phyloP scores from a whole-genome alignment of 2,329 filamentous ascomycete genomes.

The Hymenoscyphus repandus region DNA sequence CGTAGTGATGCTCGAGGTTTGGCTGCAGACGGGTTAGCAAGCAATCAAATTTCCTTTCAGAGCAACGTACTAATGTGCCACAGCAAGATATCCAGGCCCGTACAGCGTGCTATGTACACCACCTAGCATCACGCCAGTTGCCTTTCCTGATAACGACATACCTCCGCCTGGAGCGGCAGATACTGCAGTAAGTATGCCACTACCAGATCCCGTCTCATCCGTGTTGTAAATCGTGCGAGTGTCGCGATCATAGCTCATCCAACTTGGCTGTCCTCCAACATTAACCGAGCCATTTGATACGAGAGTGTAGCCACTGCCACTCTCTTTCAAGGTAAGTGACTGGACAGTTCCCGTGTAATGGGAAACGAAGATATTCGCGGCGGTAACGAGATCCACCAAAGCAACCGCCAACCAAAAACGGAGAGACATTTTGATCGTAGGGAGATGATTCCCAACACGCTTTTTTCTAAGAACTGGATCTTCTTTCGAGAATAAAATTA shows the following conservation, averaged over 20 bases:
- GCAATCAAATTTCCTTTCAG: background rate
- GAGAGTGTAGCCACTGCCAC: constrained; percentile 11
- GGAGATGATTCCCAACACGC: background rate
- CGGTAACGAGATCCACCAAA: constrained; percentile 7
- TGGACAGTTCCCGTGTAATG: constrained; percentile 41
- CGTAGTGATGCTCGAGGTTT: constrained; percentile 20
- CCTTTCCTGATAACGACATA: constrained; percentile 32
- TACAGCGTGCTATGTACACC: constrained; percentile 22
- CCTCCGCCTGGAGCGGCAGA: constrained; percentile 34
- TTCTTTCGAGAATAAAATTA: no score
- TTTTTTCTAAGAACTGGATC: background rate
- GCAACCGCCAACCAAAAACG: constrained; percentile 3
- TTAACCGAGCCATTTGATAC: constrained; percentile 26
- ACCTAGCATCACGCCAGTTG: constrained; percentile 9
- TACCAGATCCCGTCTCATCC: constrained; percentile 36
- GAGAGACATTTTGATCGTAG: constrained; percentile 1
- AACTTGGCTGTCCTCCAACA: constrained; percentile 37
- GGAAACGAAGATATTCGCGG: constrained; percentile 19
- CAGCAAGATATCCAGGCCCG: constrained; percentile 20
- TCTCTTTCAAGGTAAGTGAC: constrained; percentile 32
- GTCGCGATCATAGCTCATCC: constrained; percentile 39
- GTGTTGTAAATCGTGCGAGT: constrained; percentile 38
- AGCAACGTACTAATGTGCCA: constrained; percentile 22
- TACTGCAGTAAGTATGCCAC: constrained; percentile 32
- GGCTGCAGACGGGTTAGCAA: constrained; percentile 11